Evolutionary conservation across 768 basidiomycete species (phyloP).

Genomic region (Leccinum pellstonianum): DNA sequence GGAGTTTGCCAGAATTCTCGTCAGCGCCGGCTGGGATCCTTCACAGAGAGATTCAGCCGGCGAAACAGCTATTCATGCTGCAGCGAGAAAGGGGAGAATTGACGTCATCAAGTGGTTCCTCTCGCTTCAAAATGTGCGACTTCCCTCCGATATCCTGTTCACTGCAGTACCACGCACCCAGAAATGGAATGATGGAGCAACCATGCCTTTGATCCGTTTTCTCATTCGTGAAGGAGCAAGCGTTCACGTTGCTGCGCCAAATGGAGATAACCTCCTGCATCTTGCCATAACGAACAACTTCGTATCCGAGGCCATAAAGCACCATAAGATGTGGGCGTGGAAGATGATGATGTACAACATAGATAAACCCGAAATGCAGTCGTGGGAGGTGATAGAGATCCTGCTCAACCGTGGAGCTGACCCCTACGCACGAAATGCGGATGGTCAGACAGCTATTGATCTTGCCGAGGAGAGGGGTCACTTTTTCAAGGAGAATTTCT

Average conservation of each 20-base stretch:
- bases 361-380: too few relatives aligned
- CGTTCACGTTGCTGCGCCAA: neutral
- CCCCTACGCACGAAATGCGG: neutral
- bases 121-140: neutral
- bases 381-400: neutral
- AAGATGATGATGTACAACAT: neutral
- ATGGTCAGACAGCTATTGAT: neutral
- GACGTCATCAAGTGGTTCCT: neutral
- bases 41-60: neutral
- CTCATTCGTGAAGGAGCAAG: neutral
- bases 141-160: slow-evolving; percentile 1
- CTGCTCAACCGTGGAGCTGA: neutral
- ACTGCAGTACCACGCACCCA: too few relatives aligned
- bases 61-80: neutral
- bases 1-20: neutral
- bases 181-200: too few relatives aligned
- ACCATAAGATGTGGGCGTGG: neutral
- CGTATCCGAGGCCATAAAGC: neutral
- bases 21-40: neutral
- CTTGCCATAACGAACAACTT: neutral
- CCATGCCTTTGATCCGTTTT: neutral
- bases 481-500: neutral
- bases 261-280: slow-evolving; percentile 1
- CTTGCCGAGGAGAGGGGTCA: neutral
- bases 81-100: neutral